These are phyloP conservation scores for Gossypium turneri DNA, from an alignment of 345 rosid genomes.

Conservation along the genomic window DNA sequence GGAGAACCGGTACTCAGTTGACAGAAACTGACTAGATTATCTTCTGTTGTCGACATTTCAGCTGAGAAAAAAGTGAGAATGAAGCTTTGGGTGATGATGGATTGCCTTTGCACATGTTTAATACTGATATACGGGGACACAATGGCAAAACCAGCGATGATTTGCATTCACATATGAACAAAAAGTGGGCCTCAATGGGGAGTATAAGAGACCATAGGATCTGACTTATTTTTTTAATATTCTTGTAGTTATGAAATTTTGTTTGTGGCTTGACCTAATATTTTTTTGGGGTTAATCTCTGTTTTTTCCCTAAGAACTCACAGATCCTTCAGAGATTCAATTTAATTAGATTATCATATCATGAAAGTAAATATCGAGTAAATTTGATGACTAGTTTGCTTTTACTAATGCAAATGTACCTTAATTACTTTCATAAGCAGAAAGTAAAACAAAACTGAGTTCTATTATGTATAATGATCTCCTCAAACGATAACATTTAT, in stretches of 20 bases:
- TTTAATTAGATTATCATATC: not conserved
- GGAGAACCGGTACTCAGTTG: slow-evolving; percentile 6
- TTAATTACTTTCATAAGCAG: too few relatives aligned
- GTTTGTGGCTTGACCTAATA: not conserved
- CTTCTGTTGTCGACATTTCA: slow-evolving; percentile 10
- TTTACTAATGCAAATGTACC: too few relatives aligned
- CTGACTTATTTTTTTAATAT: not conserved
- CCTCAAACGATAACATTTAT: too few relatives aligned
- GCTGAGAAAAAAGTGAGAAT: too few relatives aligned
- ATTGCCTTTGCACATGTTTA: too few relatives aligned
- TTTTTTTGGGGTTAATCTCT: not conserved
- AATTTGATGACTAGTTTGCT: not conserved
- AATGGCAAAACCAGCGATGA: not conserved
- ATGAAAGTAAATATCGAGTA: not conserved
- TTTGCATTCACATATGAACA: not conserved
- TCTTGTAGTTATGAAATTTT: not conserved
- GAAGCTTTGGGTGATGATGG: too few relatives aligned
- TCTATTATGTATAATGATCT: too few relatives aligned
- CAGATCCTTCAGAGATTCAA: not conserved
- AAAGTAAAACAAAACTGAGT: too few relatives aligned
- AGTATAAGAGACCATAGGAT: not conserved
- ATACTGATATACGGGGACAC: too few relatives aligned
- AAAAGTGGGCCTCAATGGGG: not conserved
- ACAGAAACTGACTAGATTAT: slow-evolving; percentile 23
- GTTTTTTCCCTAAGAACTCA: not conserved